Base-by-base conservation (phyloP, 208 protist species). In the Lotmaria passim region DNA sequence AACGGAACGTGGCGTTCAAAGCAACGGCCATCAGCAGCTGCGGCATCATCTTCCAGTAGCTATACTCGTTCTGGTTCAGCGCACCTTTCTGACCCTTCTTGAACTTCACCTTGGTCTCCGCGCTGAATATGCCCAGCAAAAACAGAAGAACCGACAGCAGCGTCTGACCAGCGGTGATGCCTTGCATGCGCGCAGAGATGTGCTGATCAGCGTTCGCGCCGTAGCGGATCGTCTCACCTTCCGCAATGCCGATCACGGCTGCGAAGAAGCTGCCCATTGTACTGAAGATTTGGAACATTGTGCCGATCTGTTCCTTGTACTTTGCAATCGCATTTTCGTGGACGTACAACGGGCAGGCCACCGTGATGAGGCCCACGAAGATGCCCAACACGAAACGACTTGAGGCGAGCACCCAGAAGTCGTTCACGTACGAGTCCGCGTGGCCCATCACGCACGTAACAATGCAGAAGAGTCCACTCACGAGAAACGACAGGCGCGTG, bases 341-440 rank as follows among this genome's bases (percentile, higher is more conserved):
- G 4, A 86, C 73, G 67, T 93, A 93, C 68, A 82, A 72, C 15
- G 84, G 84, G 19, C 59, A 79, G 12, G 69, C 69, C 44, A 83
- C 67, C 19, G 62, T 75, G 23, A 81, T 48, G 39, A 75, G 26
- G 21, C 82, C 87, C 31, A 87, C 19, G 21, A 64, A 74, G 14
- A 88, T 33, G 57, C 87, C 87, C 3, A 85, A 53, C n/a, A 90
- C 60, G 19, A 90, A 68, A 31, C 87, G 87, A 14, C 72, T 77
- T 28, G 71, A 47, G 50, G 76, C 69, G 0, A 89, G 72, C 26
- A 83, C 43, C 69, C 74, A 83, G 63, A 82, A 93, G 62, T 81
- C 56, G 72, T 79, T 51, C 19, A 48, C 14, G 8, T 15, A 58
- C 7, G 69, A 47, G 24, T 79, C 47, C 50, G 79, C 43, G 69